Evolutionary conservation across 495 filamentous ascomycete genomes (phyloP), one percentile per base, ranked within the genome.

Genomic region (Talaromyces proteolyticus): DNA sequence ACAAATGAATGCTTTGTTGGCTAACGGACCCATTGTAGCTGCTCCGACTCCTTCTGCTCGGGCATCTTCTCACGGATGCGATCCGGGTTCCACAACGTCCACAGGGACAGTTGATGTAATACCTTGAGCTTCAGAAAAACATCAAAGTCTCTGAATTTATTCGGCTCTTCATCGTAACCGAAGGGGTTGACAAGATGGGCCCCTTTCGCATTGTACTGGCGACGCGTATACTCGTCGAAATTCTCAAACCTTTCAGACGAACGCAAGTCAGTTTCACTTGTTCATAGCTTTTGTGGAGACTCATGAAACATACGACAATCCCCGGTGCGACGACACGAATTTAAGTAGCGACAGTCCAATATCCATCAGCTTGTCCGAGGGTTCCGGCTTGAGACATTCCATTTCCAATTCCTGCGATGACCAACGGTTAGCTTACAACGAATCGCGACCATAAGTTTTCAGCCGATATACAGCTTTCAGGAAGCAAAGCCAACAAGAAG

Each of bases 151-250:
- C 75, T 66, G 60, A 96, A 95, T 47, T 77, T 85, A 2, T 73
- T 72, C 0, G 90, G 83, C 7, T 68, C 65, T 59, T 94, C 89
- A 4, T 85, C 87, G 17, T 79, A 75, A 8, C 92, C 91, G 58
- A 95, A 97, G 2, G 92, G 92, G 57, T 97, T 96, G 21, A 80
- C 74, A 11, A 79, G 55, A 29, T 73, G 59, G 22, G 89, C 85
- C 3, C 88, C 87, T 70, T 91, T 95, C 22, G 82, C 82, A 55
- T 87, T 69, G 67, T 89, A 98, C 67, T 96, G 92, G 46, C 89
- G 82, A 54, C 89, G 83, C 42, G 92, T 88, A 53, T 96, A 95
- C 62, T 97, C 91, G 62, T 97, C 90, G 56, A 97, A 97, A 42
- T 92, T 81, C 6, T 91, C 91, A 20, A 75, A 83, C 3, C 91